A percentile compares a stretch with the other conserved stretches of the same genome.
Evolutionary conservation across 169 alveolate species (phyloP).

Genomic region (Plasmodium yoelii): DNA sequence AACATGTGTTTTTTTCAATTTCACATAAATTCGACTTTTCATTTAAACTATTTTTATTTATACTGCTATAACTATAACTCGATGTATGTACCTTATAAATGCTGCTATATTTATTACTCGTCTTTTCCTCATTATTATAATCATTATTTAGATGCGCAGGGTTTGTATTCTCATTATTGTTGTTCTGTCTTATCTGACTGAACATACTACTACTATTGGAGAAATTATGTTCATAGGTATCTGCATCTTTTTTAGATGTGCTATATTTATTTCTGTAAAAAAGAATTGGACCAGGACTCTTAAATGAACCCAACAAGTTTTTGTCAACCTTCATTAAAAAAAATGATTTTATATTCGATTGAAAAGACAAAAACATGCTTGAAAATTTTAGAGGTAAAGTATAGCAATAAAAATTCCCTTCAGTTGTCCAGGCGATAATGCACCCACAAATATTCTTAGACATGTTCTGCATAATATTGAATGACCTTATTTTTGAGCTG

Average conservation of each 20-base stretch:
- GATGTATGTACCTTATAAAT: too few relatives aligned
- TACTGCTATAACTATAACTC: too few relatives aligned
- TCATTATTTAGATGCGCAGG: neutral
- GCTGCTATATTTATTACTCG: neutral
- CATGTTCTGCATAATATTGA: slow-evolving; percentile 50
- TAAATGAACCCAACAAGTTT: slow-evolving; percentile 42
- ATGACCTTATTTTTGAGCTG: slow-evolving; percentile 29
- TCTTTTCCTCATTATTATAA: neutral
- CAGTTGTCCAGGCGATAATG: slow-evolving; percentile 74
- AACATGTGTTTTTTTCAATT: neutral
- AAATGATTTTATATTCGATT: slow-evolving; percentile 61
- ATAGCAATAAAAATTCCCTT: slow-evolving; percentile 67
- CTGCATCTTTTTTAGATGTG: neutral
- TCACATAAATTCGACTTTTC: too few relatives aligned
- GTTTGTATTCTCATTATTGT: neutral
- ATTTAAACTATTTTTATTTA: too few relatives aligned
- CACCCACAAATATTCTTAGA: slow-evolving; percentile 48
- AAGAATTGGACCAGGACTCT: slow-evolving; percentile 52
- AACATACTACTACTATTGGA: neutral
- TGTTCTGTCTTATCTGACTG: neutral
- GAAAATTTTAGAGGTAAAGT: slow-evolving; percentile 63
- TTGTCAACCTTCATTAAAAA: slow-evolving; percentile 41
- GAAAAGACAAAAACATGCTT: slow-evolving; percentile 60
- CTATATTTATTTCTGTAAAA: slow-evolving; percentile 19
- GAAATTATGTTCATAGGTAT: neutral